Evolutionary conservation across 148 eudicot species (phyloP).

Genomic region (Persicaria tinctoria): DNA sequence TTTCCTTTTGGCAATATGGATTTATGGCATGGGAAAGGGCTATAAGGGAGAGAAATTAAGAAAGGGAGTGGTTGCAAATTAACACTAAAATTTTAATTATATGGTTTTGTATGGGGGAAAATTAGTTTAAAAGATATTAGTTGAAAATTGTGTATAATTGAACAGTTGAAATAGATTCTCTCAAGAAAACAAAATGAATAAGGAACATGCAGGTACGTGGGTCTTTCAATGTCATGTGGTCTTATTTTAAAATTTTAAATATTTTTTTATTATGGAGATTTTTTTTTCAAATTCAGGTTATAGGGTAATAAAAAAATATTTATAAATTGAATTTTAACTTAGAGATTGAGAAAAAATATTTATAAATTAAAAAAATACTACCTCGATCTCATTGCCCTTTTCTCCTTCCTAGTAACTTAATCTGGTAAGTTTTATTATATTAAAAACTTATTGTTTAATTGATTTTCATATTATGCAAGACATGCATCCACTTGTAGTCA

Average conservation of each 20-base stretch:
- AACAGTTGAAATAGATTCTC: background rate
- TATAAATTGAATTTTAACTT: no score
- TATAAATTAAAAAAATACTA: no score
- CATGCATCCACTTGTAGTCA: no score
- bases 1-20: no score
- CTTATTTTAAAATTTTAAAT: no score
- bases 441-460: background rate
- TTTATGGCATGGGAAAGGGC: no score
- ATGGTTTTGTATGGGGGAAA: background rate
- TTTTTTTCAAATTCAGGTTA: background rate
- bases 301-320: no score
- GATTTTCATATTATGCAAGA: no score
- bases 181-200: background rate
- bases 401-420: background rate
- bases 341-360: no score
- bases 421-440: background rate
- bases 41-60: no score
- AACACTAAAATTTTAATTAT: background rate
- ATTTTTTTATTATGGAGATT: background rate
- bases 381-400: no score
- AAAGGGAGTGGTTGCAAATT: no score
- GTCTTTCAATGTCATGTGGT: background rate
- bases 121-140: background rate
- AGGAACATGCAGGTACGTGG: background rate
- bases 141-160: background rate